Percentiles rank a stretch among this genome's conserved stretches.
Conservation (phyloP, 2,329 filamentous ascomycete species). For the Cladosporium sp. region DNA sequence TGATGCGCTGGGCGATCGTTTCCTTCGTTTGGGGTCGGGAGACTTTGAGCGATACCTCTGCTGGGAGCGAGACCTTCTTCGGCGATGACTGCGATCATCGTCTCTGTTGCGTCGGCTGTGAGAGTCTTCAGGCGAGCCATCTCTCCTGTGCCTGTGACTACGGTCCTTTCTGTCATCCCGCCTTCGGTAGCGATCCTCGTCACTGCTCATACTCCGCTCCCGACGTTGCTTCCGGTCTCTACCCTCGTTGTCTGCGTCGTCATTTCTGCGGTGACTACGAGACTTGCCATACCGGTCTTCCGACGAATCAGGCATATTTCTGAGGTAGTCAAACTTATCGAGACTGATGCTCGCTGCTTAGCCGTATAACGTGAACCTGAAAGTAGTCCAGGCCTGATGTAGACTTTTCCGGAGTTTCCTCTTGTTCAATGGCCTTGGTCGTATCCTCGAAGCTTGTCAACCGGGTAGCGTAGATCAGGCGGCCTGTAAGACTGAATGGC, state of each 20-base stretch:
- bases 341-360: background rate
- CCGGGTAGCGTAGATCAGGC: background rate
- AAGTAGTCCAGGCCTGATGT: background rate
- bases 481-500: too few species aligned
- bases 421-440: background rate
- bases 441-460: background rate
- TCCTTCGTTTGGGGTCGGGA: slow-evolving; percentile 30
- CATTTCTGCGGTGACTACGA: slow-evolving; percentile 6
- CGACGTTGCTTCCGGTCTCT: slow-evolving; percentile 14
- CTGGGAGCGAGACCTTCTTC: slow-evolving; percentile 22
- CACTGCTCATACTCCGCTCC: slow-evolving; percentile 12
- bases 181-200: slow-evolving; percentile 4
- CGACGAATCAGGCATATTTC: background rate
- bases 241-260: slow-evolving; percentile 1
- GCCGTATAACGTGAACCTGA: background rate
- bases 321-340: background rate
- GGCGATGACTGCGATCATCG: slow-evolving; percentile 19
- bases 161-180: slow-evolving; percentile 14
- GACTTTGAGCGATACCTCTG: slow-evolving; percentile 24
- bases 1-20: slow-evolving; percentile 25
- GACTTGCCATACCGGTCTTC: background rate
- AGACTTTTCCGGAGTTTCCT: too few species aligned
- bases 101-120: slow-evolving; percentile 10
- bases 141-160: background rate
- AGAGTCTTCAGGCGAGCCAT: slow-evolving; percentile 3